These are phyloP conservation scores for Anthracocystis panici-leucophaei DNA, from an alignment of 1,284 basidiomycete species.

Conservation along the genomic window DNA sequence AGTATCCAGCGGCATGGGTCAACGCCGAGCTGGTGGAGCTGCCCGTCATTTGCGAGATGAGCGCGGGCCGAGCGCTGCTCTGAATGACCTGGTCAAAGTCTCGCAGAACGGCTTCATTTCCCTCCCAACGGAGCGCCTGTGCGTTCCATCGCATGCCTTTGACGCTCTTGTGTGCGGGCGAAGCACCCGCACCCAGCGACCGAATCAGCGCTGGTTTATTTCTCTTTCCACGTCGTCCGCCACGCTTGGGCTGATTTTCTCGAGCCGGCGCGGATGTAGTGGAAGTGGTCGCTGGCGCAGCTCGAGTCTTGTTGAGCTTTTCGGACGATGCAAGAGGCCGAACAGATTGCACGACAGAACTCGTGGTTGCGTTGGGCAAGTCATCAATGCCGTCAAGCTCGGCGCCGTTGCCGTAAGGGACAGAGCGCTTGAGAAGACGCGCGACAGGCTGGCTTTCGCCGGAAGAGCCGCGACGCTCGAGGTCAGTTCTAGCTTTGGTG, in stretches of 20 bases:
- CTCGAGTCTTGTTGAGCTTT: slow-evolving; percentile 73
- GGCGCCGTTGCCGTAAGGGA: slow-evolving; percentile 89
- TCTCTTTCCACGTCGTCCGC: slow-evolving; percentile 71
- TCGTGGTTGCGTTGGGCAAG: slow-evolving; percentile 77
- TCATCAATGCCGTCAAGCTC: slow-evolving; percentile 93
- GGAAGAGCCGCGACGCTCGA: slow-evolving; percentile 20
- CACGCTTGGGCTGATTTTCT: slow-evolving; percentile 20
- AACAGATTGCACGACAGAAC: slow-evolving; percentile 16
- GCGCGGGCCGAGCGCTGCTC: slow-evolving; percentile 88
- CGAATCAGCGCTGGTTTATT: slow-evolving; percentile 54
- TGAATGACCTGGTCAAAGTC: slow-evolving; percentile 87
- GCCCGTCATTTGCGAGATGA: slow-evolving; percentile 74
- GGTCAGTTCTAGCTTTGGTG: slow-evolving; percentile 15
- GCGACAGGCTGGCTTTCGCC: slow-evolving; percentile 63
- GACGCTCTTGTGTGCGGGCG: slow-evolving; percentile 39
- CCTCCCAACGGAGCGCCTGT: slow-evolving; percentile 88
- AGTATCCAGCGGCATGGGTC: slow-evolving; percentile 27
- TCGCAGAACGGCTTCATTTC: slow-evolving; percentile 87
- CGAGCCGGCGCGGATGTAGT: not conserved
- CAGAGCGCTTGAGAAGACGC: slow-evolving; percentile 81
- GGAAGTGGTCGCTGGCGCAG: not conserved
- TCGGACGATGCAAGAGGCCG: slow-evolving; percentile 13
- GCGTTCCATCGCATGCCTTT: slow-evolving; percentile 96
- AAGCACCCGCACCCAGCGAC: slow-evolving; percentile 45
- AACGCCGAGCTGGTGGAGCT: slow-evolving; percentile 44